Evolutionary conservation across 148 eudicot species (phyloP), one percentile per base, ranked within the genome.

Genomic region (Tetragonia tetragonoides): DNA sequence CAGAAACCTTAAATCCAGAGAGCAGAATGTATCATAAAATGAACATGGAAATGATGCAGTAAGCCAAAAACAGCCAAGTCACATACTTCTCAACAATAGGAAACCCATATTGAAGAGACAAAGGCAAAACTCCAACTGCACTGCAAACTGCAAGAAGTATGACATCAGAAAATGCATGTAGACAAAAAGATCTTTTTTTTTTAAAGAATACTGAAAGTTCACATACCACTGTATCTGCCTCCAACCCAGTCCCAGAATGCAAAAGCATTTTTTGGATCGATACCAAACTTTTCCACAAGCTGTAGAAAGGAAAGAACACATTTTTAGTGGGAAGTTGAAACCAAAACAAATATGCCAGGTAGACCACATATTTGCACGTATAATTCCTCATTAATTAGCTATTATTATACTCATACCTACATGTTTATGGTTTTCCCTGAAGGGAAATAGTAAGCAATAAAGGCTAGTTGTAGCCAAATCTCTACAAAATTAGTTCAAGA

Each of bases 231-330:
- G 80, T 95, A 95, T 87, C 99, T 90, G 77, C 97, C 99, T 73
- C 99, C 99, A 63, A 95, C 99, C 99, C 99, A 95, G 77, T 95
- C 99, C 99, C 99, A 95, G 82, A 95, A 95, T 77, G 97, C 97
- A 86, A 95, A 95, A 77, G 99, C 97, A 88, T 93, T 95, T 24
- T 90, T 88, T 72, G 99, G 99, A 85, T 95, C 94, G 81, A 95
- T 95, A 64, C 99, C 98, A 82, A 95, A 95, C 81, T 95, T 80
- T 74, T 95, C 92, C 41, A 95, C 99, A 83, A 95, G 99, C 99
- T 95, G 91, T 82, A 86, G 16, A 70, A 49, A 71, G 63, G 51
- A 40, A 56, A 76, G 79, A 76, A 71, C 20, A 72, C 28, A 34
- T 54, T 41, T 78, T 61, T 24, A 75, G 71, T 12, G n/a, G 18